Evolutionary conservation across 2,329 filamentous ascomycete species (phyloP), one percentile per base, ranked within the genome.

Genomic region (Claviceps quebecensis): DNA sequence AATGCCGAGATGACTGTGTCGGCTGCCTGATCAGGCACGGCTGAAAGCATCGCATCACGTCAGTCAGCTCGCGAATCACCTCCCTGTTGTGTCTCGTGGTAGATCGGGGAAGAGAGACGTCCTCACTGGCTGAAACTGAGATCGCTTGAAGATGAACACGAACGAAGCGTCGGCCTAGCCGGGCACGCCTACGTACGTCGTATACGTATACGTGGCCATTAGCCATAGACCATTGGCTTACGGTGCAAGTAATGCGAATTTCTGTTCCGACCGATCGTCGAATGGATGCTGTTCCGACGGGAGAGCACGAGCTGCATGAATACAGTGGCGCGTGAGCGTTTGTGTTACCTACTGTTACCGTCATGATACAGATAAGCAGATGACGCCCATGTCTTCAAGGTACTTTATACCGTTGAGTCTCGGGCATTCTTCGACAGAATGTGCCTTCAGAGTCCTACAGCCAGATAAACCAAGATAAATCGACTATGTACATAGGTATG

Each of bases 141-240:
- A 61, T 87, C 17, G 78, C 77, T 1, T 78, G 80, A 17, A 29
- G 44, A 46, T 9, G 83, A 81, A 48, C 36, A 48, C 46, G 46
- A 47, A 37, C 17, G 11, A 48, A 16, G 11, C 45, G 36, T 48
- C 36, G 39, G 7, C 46, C 19, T n/a, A 14, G 45, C 36, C 36
- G 36, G 34, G 13, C 29, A 34, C 29, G 29, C 29, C 29, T 34
- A 29, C 26, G 7, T 26, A 29, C 8, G 26, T 29, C 23, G 23
- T 26, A 47, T 13, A 23, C 6, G 45, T 17, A 17, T 22, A 14
- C 29, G 17, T 47, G 17, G 19, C 34, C 19, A 37, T 26, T 14
- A 13, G 9, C 13, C 45, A 36, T 13, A 9, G 2, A 37, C 9
- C 45, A 37, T 16, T 37, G 36, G 46, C 17, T 39, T n/a, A 39